These are phyloP conservation scores for Ochetophila trinervis DNA, from an alignment of 306 rosid genomes.

Conservation along the genomic window DNA sequence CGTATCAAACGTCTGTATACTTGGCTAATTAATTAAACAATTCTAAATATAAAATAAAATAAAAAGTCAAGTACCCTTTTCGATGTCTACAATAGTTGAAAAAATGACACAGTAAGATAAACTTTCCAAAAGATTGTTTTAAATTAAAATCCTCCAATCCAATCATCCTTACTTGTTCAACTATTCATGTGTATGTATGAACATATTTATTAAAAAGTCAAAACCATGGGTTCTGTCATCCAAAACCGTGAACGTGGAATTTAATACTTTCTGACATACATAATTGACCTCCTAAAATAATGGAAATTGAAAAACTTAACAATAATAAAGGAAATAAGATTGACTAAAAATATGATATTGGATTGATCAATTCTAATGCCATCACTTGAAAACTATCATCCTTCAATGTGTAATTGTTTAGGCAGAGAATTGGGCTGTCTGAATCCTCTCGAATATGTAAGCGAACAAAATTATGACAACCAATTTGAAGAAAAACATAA, in stretches of 20 bases:
- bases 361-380: background rate
- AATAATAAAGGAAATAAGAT: background rate
- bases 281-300: background rate
- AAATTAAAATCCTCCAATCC: too few relatives aligned
- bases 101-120: too few relatives aligned
- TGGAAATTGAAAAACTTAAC: background rate
- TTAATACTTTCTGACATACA: background rate
- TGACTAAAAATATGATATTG: background rate
- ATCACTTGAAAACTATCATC: background rate
- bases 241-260: background rate
- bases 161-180: background rate
- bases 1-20: too few relatives aligned
- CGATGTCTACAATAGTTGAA: too few relatives aligned
- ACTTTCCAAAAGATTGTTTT: too few relatives aligned
- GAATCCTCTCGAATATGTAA: too few relatives aligned
- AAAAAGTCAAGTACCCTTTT: too few relatives aligned
- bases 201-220: background rate
- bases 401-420: background rate
- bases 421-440: background rate
- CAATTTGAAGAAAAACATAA: too few relatives aligned
- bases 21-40: too few relatives aligned
- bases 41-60: too few relatives aligned
- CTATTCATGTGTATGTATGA: background rate
- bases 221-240: background rate
- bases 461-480: too few relatives aligned